phyloP scores from a whole-genome alignment of 306 rosid genomes.

The Dryas alaskensis region DNA sequence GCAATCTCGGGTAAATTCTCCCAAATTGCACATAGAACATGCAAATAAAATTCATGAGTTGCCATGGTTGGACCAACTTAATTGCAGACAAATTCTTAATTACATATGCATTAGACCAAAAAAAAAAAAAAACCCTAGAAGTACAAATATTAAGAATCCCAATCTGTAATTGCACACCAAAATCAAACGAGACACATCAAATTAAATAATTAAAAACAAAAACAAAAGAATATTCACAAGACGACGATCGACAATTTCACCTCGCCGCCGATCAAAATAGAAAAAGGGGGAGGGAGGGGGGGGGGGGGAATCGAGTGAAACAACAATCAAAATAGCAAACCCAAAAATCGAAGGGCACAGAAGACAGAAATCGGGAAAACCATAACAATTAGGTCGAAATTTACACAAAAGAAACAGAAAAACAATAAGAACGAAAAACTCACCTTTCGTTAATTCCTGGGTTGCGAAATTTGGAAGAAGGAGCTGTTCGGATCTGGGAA shows the following conservation, averaged over 20 bases:
- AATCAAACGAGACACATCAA: not conserved
- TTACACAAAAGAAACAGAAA: not conserved
- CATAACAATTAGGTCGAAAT: not conserved
- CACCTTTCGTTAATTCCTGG: conserved; percentile 8
- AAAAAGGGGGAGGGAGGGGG: no score
- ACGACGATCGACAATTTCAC: not conserved
- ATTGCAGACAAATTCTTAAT: not conserved
- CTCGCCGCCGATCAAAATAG: not conserved
- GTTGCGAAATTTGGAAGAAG: not conserved
- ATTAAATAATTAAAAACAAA: not conserved
- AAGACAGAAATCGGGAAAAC: not conserved
- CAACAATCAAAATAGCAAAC: not conserved
- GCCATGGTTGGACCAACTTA: not conserved
- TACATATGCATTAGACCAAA: not conserved
- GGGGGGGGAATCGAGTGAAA: no score
- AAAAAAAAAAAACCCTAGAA: not conserved
- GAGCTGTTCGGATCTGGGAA: conserved; percentile 11
- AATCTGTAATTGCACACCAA: not conserved
- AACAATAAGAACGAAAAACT: not conserved
- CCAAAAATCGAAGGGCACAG: not conserved
- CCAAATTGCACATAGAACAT: conserved; percentile 1
- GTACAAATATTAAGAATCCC: no score
- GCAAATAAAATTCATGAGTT: not conserved
- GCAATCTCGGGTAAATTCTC: no score
- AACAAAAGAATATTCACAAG: not conserved